These are phyloP conservation scores for Colletotrichum liaoningense DNA, from an alignment of 2,329 filamentous ascomycete genomes.

Conservation along the genomic window DNA sequence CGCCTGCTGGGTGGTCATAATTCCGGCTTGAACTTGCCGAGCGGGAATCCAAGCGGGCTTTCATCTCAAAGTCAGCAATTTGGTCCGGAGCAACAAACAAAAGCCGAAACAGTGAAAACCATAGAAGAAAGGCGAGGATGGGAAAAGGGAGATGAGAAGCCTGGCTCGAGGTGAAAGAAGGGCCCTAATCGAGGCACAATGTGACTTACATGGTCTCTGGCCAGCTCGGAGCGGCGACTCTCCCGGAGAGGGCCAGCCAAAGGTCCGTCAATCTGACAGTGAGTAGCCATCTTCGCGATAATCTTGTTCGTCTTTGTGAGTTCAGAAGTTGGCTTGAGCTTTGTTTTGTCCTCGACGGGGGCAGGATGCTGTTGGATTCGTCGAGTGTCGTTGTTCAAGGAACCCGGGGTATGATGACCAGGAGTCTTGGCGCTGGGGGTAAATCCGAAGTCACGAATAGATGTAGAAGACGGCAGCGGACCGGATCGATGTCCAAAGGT, in stretches of 20 bases:
- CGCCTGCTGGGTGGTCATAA: slow-evolving; percentile 37
- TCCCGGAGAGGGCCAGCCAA: slow-evolving; percentile 34
- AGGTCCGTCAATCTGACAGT: slow-evolving; percentile 36
- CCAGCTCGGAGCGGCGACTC: slow-evolving; percentile 34
- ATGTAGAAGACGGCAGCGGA: background rate
- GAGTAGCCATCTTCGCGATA: slow-evolving; percentile 25
- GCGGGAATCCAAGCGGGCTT: slow-evolving; percentile 35
- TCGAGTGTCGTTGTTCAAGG: background rate
- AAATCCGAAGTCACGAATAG: background rate
- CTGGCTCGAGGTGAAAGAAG: background rate
- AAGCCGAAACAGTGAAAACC: background rate
- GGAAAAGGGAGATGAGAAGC: background rate
- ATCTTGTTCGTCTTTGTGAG: background rate
- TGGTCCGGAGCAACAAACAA: background rate
- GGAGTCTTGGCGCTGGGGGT: slow-evolving; percentile 5
- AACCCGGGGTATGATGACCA: background rate
- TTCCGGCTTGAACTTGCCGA: slow-evolving; percentile 33
- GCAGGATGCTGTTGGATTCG: background rate
- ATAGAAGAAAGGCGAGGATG: background rate
- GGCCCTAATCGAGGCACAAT: background rate
- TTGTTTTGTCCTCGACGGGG: slow-evolving; percentile 19
- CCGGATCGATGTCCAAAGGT: slow-evolving; percentile 18
- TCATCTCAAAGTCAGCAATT: background rate
- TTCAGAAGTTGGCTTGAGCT: background rate
- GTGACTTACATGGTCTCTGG: slow-evolving; percentile 33